Evolutionary conservation across 1,284 basidiomycete species (phyloP).

Genomic region (Bondarzewia mesenterica): DNA sequence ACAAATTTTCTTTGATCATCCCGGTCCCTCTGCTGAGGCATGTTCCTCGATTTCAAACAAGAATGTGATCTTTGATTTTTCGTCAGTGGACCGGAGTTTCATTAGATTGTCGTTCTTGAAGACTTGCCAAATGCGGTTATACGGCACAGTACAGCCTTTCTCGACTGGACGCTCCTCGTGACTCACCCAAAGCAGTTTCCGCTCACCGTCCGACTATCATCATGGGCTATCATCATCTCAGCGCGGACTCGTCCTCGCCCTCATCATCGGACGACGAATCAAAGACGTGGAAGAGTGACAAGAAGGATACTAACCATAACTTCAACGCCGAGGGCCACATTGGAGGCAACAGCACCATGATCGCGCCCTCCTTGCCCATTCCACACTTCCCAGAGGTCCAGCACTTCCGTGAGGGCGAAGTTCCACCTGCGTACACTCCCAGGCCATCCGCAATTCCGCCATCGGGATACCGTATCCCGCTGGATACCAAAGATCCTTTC

Average conservation of each 20-base stretch:
- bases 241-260: slow-evolving; percentile 15
- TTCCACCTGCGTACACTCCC: slow-evolving; percentile 4
- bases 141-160: too few species aligned
- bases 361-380: slow-evolving; percentile 6
- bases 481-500: slow-evolving; percentile 27
- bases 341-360: neutral
- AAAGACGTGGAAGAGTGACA: slow-evolving; percentile 12
- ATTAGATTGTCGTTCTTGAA: neutral
- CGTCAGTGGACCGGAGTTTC: neutral
- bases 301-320: slow-evolving; percentile 10
- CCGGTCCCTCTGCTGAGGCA: too few species aligned
- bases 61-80: too few species aligned
- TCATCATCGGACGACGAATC: slow-evolving; percentile 11
- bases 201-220: neutral
- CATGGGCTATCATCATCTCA: slow-evolving; percentile 19
- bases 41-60: too few species aligned
- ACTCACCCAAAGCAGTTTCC: too few species aligned
- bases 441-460: slow-evolving; percentile 19
- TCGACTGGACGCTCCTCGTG: too few species aligned
- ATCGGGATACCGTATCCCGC: slow-evolving; percentile 56
- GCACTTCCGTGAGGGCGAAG: slow-evolving; percentile 1
- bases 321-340: neutral
- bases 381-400: slow-evolving; percentile 1
- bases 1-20: too few species aligned
- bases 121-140: slow-evolving; percentile 2